These are phyloP conservation scores for Crithidia sp. DNA, from an alignment of 208 protist species.

Conservation along the genomic window DNA sequence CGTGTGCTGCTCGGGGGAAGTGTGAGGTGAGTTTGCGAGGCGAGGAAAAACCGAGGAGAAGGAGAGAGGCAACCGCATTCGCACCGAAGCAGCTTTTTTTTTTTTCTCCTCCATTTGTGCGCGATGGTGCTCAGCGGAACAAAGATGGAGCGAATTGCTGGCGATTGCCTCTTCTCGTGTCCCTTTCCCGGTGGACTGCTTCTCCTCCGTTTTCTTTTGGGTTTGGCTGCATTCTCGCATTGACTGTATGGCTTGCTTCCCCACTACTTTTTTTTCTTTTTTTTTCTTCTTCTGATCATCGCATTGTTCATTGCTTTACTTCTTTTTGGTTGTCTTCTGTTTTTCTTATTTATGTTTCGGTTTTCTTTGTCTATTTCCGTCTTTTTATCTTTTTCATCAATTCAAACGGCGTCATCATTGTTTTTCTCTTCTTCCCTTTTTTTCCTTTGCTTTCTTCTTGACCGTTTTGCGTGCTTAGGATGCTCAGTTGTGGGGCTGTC, in stretches of 20 bases:
- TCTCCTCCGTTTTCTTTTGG: no score
- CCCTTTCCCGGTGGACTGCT: no score
- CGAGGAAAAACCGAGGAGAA: background rate
- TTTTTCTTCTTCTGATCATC: conserved; percentile 18
- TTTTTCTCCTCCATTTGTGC: background rate
- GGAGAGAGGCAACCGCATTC: background rate
- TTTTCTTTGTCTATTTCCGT: conserved; percentile 4
- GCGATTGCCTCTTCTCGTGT: no score
- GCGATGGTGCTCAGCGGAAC: no score
- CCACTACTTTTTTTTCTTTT: background rate
- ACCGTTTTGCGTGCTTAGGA: no score
- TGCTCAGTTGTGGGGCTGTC: no score
- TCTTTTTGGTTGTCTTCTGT: background rate
- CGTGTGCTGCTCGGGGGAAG: no score
- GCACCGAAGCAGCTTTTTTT: background rate
- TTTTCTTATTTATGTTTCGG: background rate
- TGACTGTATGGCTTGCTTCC: background rate
- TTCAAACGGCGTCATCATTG: no score
- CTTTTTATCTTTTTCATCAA: background rate
- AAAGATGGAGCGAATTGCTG: no score
- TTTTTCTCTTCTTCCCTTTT: conserved; percentile 15
- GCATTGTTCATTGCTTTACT: conserved; percentile 8
- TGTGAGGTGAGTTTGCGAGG: no score
- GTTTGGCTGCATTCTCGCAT: no score
- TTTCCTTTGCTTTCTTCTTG: conserved; percentile 1